A percentile compares a stretch with the other conserved stretches of the same genome.
phyloP scores from a whole-genome alignment of 225 moss, liverwort and hornwort species.

The Polytrichum formosum region DNA sequence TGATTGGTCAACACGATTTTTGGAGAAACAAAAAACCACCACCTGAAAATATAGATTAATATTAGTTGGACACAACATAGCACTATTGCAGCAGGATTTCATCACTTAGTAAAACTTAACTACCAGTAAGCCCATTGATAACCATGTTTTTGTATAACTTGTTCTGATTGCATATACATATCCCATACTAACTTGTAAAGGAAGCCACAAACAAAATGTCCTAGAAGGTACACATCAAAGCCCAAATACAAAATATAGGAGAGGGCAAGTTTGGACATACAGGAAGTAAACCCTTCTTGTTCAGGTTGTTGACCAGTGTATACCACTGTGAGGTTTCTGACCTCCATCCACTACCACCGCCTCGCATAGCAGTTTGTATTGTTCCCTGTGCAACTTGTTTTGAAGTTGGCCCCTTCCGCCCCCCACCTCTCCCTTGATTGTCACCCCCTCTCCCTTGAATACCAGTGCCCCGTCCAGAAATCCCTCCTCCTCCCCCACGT shows the following conservation, averaged over 20 bases:
- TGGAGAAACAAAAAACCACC: slow-evolving; percentile 98
- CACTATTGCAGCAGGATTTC: no score
- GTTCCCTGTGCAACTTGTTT: slow-evolving; percentile 56
- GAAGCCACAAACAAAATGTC: no score
- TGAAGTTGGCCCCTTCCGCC: slow-evolving; percentile 55
- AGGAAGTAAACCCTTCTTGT: slow-evolving; percentile 92
- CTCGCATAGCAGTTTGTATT: slow-evolving; percentile 62
- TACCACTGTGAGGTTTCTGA: slow-evolving; percentile 99
- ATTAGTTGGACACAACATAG: background rate
- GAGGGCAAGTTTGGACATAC: slow-evolving; percentile 52
- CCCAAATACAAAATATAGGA: background rate
- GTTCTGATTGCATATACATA: no score
- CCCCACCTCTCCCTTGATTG: slow-evolving; percentile 48
- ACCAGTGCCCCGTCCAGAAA: slow-evolving; percentile 51
- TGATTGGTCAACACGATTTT: slow-evolving; percentile 94
- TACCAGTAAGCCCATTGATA: no score
- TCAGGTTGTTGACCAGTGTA: slow-evolving; percentile 94
- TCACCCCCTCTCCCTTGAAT: slow-evolving; percentile 50
- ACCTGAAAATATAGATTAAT: slow-evolving; percentile 49
- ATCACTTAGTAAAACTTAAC: no score
- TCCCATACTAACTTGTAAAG: no score
- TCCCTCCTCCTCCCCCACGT: slow-evolving; percentile 52
- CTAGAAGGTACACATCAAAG: no score
- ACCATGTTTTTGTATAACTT: no score
- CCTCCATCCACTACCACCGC: slow-evolving; percentile 81